Evolutionary conservation across 2,329 filamentous ascomycete species (phyloP).

Genomic region (Pleoardoris graminearum): DNA sequence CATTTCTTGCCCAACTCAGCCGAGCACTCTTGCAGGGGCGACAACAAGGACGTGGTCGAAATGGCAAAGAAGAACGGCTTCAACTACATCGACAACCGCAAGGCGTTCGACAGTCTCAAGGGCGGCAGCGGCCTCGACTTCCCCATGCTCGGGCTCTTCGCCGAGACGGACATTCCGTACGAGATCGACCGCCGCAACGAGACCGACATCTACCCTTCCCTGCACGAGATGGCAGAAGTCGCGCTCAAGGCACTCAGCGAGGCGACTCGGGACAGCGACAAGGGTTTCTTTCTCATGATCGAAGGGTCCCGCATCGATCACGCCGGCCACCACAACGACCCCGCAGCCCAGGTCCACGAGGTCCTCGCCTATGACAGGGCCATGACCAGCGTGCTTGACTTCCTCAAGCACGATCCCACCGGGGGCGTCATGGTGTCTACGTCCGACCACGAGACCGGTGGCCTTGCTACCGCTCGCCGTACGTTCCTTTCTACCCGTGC

Average conservation of each 20-base stretch:
- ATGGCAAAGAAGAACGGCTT: slow-evolving; percentile 79
- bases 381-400: slow-evolving; percentile 81
- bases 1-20: slow-evolving; percentile 87
- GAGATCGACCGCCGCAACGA: slow-evolving; percentile 86
- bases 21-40: slow-evolving; percentile 77
- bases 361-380: slow-evolving; percentile 93
- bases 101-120: slow-evolving; percentile 74
- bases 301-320: slow-evolving; percentile 97
- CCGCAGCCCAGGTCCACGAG: slow-evolving; percentile 68
- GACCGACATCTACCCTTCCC: slow-evolving; percentile 78
- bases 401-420: slow-evolving; percentile 72
- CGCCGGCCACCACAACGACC: slow-evolving; percentile 69
- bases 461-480: slow-evolving; percentile 79
- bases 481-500: slow-evolving; percentile 37
- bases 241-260: slow-evolving; percentile 78
- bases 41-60: slow-evolving; percentile 74
- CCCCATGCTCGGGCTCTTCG: slow-evolving; percentile 85
- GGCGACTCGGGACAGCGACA: slow-evolving; percentile 79
- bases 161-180: slow-evolving; percentile 80
- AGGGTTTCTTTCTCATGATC: slow-evolving; percentile 98
- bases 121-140: slow-evolving; percentile 70
- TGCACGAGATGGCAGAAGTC: slow-evolving; percentile 87
- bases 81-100: slow-evolving; percentile 72
- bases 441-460: slow-evolving; percentile 95
- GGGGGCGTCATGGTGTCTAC: slow-evolving; percentile 85